phyloP scores from a whole-genome alignment of 371 early-diverging fungal species.

The Basidiobolus meristosporus region DNA sequence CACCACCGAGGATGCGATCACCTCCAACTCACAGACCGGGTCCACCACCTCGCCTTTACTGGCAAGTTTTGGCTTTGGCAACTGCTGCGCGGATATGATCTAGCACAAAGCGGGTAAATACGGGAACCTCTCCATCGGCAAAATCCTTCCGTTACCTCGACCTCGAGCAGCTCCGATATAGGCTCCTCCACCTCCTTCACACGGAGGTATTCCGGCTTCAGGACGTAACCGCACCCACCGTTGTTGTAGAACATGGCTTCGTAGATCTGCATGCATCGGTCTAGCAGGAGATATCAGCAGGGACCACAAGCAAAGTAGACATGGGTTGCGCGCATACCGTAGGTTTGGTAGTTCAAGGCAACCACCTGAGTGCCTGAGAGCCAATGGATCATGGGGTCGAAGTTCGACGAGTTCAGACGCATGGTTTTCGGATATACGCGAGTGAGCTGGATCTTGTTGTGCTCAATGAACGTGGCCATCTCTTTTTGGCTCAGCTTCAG shows the following conservation, averaged over 20 bases:
- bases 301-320: too few species aligned
- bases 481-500: slow-evolving; percentile 10
- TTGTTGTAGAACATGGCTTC: slow-evolving; percentile 48
- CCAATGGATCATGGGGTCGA: slow-evolving; percentile 62
- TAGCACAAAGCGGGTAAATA: slow-evolving; percentile 1
- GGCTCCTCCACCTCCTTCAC: too few species aligned
- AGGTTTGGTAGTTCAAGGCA: slow-evolving; percentile 65
- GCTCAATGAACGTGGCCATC: slow-evolving; percentile 16
- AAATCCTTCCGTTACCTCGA: too few species aligned
- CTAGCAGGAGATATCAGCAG: slow-evolving; percentile 6
- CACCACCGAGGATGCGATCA: slow-evolving; percentile 9
- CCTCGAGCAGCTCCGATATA: neutral
- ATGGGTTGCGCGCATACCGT: too few species aligned
- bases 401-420: slow-evolving; percentile 52
- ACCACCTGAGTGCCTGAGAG: slow-evolving; percentile 56
- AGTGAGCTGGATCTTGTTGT: slow-evolving; percentile 26
- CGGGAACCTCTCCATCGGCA: slow-evolving; percentile 1
- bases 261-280: slow-evolving; percentile 51
- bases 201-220: slow-evolving; percentile 28
- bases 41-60: slow-evolving; percentile 26
- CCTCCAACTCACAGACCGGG: slow-evolving; percentile 21
- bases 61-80: slow-evolving; percentile 28
- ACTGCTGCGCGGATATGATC: slow-evolving; percentile 39
- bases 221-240: slow-evolving; percentile 47
- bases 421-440: slow-evolving; percentile 56